Evolutionary conservation across 176 grass and related monocot species (phyloP).

Genomic region (Zizania latifolia): DNA sequence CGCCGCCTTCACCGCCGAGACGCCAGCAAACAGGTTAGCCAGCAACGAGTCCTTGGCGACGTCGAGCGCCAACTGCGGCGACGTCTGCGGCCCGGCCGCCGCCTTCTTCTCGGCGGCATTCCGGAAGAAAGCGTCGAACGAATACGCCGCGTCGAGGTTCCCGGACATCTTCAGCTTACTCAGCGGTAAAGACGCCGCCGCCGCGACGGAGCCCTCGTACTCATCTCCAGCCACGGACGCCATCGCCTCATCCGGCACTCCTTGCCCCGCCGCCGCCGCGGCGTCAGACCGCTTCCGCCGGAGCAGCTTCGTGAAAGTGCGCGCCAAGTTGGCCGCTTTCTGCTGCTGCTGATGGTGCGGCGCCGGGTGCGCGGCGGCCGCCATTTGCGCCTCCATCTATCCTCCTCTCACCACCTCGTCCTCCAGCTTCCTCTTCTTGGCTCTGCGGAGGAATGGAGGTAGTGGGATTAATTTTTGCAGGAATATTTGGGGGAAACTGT

Average conservation of each 20-base stretch:
- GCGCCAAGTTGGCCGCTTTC: conserved; percentile 47
- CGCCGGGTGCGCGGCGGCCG: conserved; percentile 12
- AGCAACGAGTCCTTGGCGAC: conserved; percentile 51
- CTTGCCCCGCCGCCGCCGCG: neutral
- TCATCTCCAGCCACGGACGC: no score
- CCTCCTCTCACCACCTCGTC: neutral
- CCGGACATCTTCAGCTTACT: conserved; percentile 73
- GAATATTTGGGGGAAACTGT: conserved; percentile 57
- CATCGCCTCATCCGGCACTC: neutral
- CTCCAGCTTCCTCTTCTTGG: neutral
- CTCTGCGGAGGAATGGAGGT: neutral
- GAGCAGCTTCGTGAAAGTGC: conserved; percentile 70
- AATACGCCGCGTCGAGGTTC: conserved; percentile 53
- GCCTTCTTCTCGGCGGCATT: conserved; percentile 44
- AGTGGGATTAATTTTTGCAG: conserved; percentile 36
- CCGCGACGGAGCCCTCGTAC: no score
- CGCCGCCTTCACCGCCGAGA: conserved; percentile 87
- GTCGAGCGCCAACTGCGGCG: neutral
- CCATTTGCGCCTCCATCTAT: conserved; percentile 43
- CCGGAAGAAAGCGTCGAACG: conserved; percentile 44
- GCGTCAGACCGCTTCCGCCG: conserved; percentile 43
- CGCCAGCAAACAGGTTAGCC: conserved; percentile 60
- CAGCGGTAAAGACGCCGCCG: no score
- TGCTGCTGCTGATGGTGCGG: conserved; percentile 16
- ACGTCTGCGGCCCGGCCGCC: neutral